Conservation (phyloP, 73 alveolate species). For the Paramecium pentaurelia region DNA sequence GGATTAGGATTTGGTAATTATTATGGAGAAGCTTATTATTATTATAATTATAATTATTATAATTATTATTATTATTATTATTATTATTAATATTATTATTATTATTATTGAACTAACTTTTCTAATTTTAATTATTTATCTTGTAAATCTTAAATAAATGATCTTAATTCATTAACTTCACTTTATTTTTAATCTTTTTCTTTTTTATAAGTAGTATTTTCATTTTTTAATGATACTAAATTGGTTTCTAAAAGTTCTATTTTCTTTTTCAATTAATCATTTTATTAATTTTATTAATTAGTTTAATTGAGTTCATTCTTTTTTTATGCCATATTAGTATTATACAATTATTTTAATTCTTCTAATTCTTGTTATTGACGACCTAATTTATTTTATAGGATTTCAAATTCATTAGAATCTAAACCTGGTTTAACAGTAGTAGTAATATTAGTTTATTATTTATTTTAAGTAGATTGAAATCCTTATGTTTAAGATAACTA, state of each 20-base stretch:
- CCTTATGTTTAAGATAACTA: not conserved
- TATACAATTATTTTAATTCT: not conserved
- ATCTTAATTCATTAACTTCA: conserved; percentile 44
- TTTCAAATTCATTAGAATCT: conserved; percentile 11
- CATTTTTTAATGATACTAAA: not conserved
- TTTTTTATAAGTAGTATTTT: not conserved
- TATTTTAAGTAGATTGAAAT: not conserved
- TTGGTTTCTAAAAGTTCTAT: not conserved
- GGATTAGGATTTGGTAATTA: not conserved
- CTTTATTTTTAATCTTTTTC: conserved; percentile 1
- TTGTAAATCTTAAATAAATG: not conserved
- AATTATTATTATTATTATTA: not conserved
- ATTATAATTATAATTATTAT: not conserved
- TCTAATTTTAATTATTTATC: conserved; percentile 5
- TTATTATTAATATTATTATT: not conserved
- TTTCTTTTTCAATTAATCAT: not conserved
- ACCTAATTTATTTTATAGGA: not conserved
- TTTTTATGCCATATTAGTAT: not conserved
- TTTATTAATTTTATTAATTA: not conserved
- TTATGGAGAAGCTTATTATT: not conserved
- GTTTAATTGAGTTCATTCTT: not conserved
- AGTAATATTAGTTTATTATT: not conserved
- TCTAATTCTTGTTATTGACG: not conserved
- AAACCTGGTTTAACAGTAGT: not conserved
- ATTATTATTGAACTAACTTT: not conserved